These are phyloP conservation scores for Rhizopogon vinicolor DNA, from an alignment of 768 basidiomycete genomes.

Conservation along the genomic window DNA sequence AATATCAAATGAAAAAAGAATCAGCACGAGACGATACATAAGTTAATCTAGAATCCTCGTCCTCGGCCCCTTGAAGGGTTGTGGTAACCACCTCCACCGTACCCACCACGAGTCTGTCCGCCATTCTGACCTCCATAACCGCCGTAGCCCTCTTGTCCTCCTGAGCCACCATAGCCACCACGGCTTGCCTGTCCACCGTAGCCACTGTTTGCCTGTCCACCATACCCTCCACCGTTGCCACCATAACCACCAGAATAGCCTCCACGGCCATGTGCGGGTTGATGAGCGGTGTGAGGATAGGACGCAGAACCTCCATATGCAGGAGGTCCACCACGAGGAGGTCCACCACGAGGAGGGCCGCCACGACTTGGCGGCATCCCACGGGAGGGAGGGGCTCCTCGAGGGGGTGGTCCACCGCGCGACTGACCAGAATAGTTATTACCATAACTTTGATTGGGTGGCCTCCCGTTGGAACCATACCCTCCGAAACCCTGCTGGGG, in stretches of 20 bases:
- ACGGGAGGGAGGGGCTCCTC: constrained; percentile 1
- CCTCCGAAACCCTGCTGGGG: constrained; percentile 24
- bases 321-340: constrained; percentile 6
- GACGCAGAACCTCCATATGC: constrained; percentile 17
- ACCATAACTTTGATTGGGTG: constrained; percentile 27
- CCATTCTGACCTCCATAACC: constrained; percentile 23
- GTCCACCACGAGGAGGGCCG: too few species aligned
- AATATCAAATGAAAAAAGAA: not conserved
- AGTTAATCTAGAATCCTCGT: constrained; percentile 41
- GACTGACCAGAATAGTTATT: constrained; percentile 20
- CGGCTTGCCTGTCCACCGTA: constrained; percentile 13
- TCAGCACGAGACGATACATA: constrained; percentile 15
- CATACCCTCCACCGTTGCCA: not conserved
- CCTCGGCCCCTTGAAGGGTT: constrained; percentile 42
- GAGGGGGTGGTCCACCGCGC: constrained; percentile 18
- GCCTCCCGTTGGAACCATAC: constrained; percentile 27
- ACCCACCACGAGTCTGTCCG: constrained; percentile 14
- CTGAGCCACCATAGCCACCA: constrained; percentile 31
- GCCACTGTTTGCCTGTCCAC: constrained; percentile 10
- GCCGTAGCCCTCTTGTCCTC: constrained; percentile 28
- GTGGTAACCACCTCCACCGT: constrained; percentile 23
- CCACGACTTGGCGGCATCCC: constrained; percentile 6
- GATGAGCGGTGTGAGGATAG: constrained; percentile 15
- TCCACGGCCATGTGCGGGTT: constrained; percentile 19
- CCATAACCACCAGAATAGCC: constrained; percentile 19